Evolutionary conservation across 331 rosid genomes (phyloP), one percentile per base, ranked within the genome.

Genomic region (Saraca asoca): DNA sequence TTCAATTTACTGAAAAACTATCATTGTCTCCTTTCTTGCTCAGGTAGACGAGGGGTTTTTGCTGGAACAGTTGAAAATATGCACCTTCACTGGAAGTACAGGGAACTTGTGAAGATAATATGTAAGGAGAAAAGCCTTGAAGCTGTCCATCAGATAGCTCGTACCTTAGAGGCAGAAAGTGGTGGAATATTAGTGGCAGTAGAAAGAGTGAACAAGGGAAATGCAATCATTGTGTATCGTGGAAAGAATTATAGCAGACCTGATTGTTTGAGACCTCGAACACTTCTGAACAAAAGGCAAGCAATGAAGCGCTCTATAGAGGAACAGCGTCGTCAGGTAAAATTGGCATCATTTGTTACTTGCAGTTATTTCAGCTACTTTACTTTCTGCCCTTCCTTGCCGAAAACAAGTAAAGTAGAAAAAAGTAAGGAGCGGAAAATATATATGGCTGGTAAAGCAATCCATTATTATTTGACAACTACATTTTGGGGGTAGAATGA

Each of bases 41-140:
- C 90, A 93, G 98, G 98, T 72, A 81, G 95, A 72, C 83, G 95
- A 51, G 95, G 95, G 53, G 87, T 87, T 78, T 93, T 90, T 76
- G 97, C 76, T 81, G 98, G 98, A 74, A 93, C 98, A 4, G 83
- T 93, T 31, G 97, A 93, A 83, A 93, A 93, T 82, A 87, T 93
- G 98, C 97, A 93, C 74, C 98, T 93, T 64, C 98, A 93, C 78
- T 93, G 97, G 98, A 93, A 93, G 77, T 93, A 93, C 67, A 89
- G 98, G 79, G 98, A 93, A 75, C 96, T 93, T 5, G 90, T 90
- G 73, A 93, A 93, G 88, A 77, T 93, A 72, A 76, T 93, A 50
- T 76, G 83, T 71, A 79, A 75, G 38, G 79, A 61, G 58, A 71
- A 69, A 70, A 87, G 60, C 79, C 59, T 65, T 64, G 81, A 78